Evolutionary conservation across 768 basidiomycete species (phyloP), one percentile per base, ranked within the genome.

Genomic region (Lactarius vividus): DNA sequence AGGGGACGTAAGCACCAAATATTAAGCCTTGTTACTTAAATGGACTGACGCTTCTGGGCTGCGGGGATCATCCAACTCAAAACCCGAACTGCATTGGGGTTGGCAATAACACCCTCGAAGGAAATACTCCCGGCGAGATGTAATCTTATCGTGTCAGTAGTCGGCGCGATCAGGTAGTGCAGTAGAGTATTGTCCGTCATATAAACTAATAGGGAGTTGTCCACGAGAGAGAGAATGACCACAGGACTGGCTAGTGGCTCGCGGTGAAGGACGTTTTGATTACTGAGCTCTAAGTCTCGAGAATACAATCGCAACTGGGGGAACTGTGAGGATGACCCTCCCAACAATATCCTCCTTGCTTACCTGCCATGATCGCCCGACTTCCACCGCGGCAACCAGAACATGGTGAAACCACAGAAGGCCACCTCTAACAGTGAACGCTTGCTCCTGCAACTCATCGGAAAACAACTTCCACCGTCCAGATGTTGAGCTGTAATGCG

Each of bases 11-110:
- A 23, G 31, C 26, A 57, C 55, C 18, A 63, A 42, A 35, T 53
- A 52, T 23, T 18, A 59, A 44, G 31, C 9, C 46, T 66, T 61
- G 55, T n/a, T 4, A 16, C 46, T 35, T 49, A 20, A 26, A 42
- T 29, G 15, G 18, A 80, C 89, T 70, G 74, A 96, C 97, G 89
- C 76, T 96, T 98, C 75, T 98, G 96, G 11, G 89, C 86, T 64
- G 82, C 81, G 0, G 97, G 96, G 63, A 99, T 91, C 87, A 98
- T 90, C 97, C 97, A 99, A 75, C 96, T 97, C 73, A 98, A 77
- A 70, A 91, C 91, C 66, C 95, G 81, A 2, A 99, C 96, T 15
- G 92, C 84, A 39, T 81, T 85, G 7, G 97, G 95, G 9, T 85
- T 84, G 15, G 87, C 84, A 57, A 98, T 92, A 59, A 98, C 91